Evolutionary conservation across 192 early-diverging fungal species (phyloP).

Genomic region (Funneliformis mosseae): DNA sequence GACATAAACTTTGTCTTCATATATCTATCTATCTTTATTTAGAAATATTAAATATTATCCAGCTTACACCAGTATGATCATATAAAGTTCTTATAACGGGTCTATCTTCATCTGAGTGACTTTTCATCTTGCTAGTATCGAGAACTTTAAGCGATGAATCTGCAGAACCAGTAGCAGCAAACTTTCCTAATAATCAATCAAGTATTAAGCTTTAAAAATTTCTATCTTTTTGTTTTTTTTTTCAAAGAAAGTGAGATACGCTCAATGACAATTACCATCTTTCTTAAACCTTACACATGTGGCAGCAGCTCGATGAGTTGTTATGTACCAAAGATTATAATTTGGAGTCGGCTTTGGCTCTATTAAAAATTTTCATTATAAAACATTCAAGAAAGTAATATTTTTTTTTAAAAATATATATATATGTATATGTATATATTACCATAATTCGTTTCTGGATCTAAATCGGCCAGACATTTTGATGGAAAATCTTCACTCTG

Average conservation of each 20-base stretch:
- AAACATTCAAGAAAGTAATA: neutral
- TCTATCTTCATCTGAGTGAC: constrained; percentile 72
- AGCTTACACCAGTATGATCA: constrained; percentile 70
- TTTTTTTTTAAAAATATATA: too few species aligned
- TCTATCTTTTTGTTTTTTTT: too few species aligned
- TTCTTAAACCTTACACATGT: constrained; percentile 65
- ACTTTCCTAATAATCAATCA: constrained; percentile 54
- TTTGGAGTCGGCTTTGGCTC: constrained; percentile 50
- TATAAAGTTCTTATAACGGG: constrained; percentile 90
- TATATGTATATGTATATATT: too few species aligned
- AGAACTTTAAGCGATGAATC: constrained; percentile 92
- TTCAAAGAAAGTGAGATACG: neutral
- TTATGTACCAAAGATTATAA: constrained; percentile 70
- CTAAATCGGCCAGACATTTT: constrained; percentile 37
- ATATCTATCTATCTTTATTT: neutral
- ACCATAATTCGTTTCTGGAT: constrained; percentile 40
- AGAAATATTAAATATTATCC: neutral
- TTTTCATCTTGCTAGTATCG: constrained; percentile 81
- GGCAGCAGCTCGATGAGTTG: constrained; percentile 74
- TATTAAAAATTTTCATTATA: constrained; percentile 8
- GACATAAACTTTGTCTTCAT: too few species aligned
- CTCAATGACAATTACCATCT: constrained; percentile 53
- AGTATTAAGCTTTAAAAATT: neutral
- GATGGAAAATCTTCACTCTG: constrained; percentile 33
- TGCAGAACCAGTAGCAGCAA: constrained; percentile 85